Conservation (phyloP, 2,329 filamentous ascomycete genomes). For the Trichoderma sp. region DNA sequence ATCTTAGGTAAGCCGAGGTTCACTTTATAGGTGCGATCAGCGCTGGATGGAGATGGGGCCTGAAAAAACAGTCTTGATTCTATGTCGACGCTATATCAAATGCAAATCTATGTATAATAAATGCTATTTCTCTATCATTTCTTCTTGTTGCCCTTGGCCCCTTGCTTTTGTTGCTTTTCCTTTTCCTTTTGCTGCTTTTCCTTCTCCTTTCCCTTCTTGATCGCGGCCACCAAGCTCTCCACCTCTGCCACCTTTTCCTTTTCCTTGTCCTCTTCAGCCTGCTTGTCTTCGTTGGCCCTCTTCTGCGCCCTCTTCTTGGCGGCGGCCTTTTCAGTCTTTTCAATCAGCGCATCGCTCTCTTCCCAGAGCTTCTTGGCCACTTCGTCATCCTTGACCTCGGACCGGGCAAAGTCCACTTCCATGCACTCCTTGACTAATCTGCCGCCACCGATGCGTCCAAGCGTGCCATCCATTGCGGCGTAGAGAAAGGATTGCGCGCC, state of each 20-base stretch:
- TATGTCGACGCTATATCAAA: not conserved
- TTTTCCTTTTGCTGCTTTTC: slow-evolving; percentile 22
- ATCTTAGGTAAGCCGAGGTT: slow-evolving; percentile 30
- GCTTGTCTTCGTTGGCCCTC: slow-evolving; percentile 46
- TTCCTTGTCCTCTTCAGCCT: slow-evolving; percentile 47
- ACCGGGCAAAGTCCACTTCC: slow-evolving; percentile 70
- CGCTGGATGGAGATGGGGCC: not conserved
- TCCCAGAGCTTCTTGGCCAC: slow-evolving; percentile 88
- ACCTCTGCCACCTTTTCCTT: slow-evolving; percentile 40
- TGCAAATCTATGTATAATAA: not conserved
- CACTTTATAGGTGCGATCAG: not conserved
- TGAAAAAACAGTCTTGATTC: not conserved
- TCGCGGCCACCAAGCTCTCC: slow-evolving; percentile 26
- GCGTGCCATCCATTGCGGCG: slow-evolving; percentile 79
- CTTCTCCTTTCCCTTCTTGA: slow-evolving; percentile 30
- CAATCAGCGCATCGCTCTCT: slow-evolving; percentile 81
- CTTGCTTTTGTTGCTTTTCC: slow-evolving; percentile 25
- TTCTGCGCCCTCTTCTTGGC: slow-evolving; percentile 57
- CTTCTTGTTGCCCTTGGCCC: slow-evolving; percentile 25
- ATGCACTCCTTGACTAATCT: slow-evolving; percentile 87
- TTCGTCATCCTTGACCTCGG: slow-evolving; percentile 76
- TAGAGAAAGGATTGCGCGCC: slow-evolving; percentile 86
- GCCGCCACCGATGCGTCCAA: slow-evolving; percentile 67
- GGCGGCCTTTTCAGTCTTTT: slow-evolving; percentile 77
- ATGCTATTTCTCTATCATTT: not conserved